Base-by-base conservation (phyloP, 2,329 filamentous ascomycete species). In the Paracoccidioides lutzii region DNA sequence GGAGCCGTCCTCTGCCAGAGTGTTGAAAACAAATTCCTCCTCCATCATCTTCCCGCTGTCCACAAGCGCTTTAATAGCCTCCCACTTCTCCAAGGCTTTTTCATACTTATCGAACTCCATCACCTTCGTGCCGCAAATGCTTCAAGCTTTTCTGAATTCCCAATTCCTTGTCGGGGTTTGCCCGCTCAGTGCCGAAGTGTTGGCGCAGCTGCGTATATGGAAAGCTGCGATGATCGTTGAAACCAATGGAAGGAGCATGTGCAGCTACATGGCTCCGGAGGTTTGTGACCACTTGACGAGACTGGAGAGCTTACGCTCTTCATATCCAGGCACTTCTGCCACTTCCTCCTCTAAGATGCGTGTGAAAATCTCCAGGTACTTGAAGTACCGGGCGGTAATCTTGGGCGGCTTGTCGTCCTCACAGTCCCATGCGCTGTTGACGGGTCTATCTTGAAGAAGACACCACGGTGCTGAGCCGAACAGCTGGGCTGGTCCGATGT, bases 381-480 rank as follows among this genome's bases (percentile, higher is more conserved):
- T 64, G 35, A 64, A 63, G 57, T 67, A 68, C 46, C 63, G 59
- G 53, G 44, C 9, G n/a, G 59, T 56, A 55, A 66, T 59, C 51
- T 61, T 51, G 14, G 64, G 59, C 12, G 57, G 60, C 59, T 68
- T 55, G 15, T 61, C 62, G 14, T 53, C 57, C 5, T 58, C 42
- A 43, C 28, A 67, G 44, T 67, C 64, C 65, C 64, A 68, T 4
- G 53, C 43, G 42, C 43, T 54, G 44, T 69, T 68, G 7, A 65
- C 60, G 7, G 66, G 65, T 41, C 66, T 60, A 30, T 68, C 65
- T 57, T 62, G 60, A 42, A 70, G 65, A 63, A 72, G 66, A 68
- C 64, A 73, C 67, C 63, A 71, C 7, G 66, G 69, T 46, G 67
- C 65, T 7, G 67, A 69, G 57, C 60, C 66, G 63, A 71, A 67